These are phyloP conservation scores for Coemansia sp. DNA, from an alignment of 192 early-diverging fungal genomes.

Conservation along the genomic window DNA sequence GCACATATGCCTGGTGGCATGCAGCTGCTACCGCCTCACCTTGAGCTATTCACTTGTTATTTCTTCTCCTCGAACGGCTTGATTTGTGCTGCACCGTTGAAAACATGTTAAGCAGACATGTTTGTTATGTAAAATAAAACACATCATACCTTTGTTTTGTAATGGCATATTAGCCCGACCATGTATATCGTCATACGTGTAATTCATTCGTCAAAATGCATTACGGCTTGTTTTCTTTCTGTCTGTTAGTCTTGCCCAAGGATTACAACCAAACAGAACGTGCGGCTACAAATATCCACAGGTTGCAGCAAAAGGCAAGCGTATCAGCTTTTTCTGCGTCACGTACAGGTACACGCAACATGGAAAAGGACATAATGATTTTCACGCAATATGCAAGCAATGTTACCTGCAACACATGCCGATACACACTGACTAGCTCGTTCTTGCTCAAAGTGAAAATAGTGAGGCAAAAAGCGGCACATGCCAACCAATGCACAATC, in stretches of 20 bases:
- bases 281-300: background rate
- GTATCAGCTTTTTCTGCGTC: background rate
- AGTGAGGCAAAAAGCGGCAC: background rate
- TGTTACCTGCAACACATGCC: constrained; percentile 1
- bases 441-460: background rate
- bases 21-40: constrained; percentile 3
- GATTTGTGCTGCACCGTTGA: background rate
- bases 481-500: background rate
- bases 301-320: background rate
- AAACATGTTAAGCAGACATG: background rate
- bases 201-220: background rate
- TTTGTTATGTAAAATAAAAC: background rate
- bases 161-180: background rate
- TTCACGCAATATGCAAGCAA: background rate
- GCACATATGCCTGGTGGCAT: constrained; percentile 3
- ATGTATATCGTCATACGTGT: background rate
- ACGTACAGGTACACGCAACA: background rate
- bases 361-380: background rate
- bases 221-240: background rate
- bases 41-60: background rate
- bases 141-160: background rate
- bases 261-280: background rate
- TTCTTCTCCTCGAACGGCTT: background rate
- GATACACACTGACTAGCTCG: background rate
- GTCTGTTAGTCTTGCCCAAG: background rate